Evolutionary conservation across 306 rosid species (phyloP).

Genomic region (Ziziphus jujuba): DNA sequence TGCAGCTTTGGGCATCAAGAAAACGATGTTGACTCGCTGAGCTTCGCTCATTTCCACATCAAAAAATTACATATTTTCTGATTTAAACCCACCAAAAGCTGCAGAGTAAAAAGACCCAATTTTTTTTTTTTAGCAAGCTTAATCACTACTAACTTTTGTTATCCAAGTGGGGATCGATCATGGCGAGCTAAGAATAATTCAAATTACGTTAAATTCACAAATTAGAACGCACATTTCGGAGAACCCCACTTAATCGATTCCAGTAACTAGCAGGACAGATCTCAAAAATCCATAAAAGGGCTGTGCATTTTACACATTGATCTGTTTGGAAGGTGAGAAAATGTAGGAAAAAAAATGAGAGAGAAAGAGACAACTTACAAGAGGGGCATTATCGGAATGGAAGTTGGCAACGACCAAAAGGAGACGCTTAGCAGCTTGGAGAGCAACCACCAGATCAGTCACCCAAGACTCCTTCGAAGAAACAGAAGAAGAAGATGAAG

Average conservation of each 20-base stretch:
- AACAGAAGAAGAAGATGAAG: constrained; percentile 14
- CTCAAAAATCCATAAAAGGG: neutral
- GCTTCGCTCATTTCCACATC: neutral
- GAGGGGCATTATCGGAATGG: constrained; percentile 44
- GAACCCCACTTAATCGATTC: neutral
- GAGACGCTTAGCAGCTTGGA: constrained; percentile 66
- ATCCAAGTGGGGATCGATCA: neutral
- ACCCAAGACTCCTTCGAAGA: constrained; percentile 40
- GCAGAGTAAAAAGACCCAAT: neutral
- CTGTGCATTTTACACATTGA: neutral
- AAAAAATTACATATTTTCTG: neutral
- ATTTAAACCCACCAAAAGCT: neutral
- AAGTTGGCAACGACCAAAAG: constrained; percentile 51
- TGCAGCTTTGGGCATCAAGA: neutral
- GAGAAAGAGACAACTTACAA: constrained; percentile 42
- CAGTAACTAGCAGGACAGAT: neutral
- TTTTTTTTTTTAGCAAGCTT: neutral
- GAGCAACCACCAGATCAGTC: constrained; percentile 67
- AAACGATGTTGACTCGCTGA: neutral
- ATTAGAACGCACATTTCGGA: neutral
- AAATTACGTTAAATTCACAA: neutral
- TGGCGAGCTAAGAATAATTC: neutral
- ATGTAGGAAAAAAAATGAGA: neutral
- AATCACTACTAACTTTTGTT: neutral
- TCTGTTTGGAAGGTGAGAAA: constrained; percentile 6